Percentiles rank a stretch among this genome's conserved stretches.
phyloP scores from a whole-genome alignment of 2,329 filamentous ascomycete genomes.

The Rhynchosporium graminicola region DNA sequence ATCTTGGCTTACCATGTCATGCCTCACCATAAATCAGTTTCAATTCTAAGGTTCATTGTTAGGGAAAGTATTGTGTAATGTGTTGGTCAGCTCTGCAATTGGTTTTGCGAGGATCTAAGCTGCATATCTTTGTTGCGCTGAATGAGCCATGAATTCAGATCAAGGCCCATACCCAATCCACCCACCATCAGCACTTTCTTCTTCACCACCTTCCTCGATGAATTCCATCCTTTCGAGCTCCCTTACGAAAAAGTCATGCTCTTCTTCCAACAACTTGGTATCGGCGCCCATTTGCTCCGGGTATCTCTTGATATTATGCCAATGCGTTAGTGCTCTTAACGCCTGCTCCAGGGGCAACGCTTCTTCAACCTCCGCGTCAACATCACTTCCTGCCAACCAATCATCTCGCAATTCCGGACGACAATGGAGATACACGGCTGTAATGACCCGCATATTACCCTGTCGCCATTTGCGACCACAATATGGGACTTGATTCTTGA shows the following conservation, averaged over 20 bases:
- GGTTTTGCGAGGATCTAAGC: neutral
- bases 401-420: conserved; percentile 90
- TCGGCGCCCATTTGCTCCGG: conserved; percentile 70
- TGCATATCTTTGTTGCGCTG: neutral
- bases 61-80: neutral
- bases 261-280: conserved; percentile 61
- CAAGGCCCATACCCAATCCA: conserved; percentile 34
- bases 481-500: conserved; percentile 98
- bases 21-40: neutral
- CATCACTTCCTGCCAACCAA: conserved; percentile 87
- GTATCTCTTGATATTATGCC: conserved; percentile 85
- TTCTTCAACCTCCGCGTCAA: conserved; percentile 92
- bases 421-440: conserved; percentile 92
- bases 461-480: conserved; percentile 98
- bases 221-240: conserved; percentile 73
- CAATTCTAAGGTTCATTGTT: neutral
- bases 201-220: conserved; percentile 40
- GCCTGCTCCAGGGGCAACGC: conserved; percentile 91
- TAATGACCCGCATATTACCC: conserved; percentile 98
- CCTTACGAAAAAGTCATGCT: conserved; percentile 76
- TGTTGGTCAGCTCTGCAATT: neutral
- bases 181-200: conserved; percentile 41
- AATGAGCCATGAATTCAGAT: neutral
- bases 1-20: neutral
- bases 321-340: conserved; percentile 84